Percentiles rank a stretch among this genome's conserved stretches.
Evolutionary conservation across 176 grass and related monocot genomes (phyloP).

Genomic region (Oryza longistaminata): DNA sequence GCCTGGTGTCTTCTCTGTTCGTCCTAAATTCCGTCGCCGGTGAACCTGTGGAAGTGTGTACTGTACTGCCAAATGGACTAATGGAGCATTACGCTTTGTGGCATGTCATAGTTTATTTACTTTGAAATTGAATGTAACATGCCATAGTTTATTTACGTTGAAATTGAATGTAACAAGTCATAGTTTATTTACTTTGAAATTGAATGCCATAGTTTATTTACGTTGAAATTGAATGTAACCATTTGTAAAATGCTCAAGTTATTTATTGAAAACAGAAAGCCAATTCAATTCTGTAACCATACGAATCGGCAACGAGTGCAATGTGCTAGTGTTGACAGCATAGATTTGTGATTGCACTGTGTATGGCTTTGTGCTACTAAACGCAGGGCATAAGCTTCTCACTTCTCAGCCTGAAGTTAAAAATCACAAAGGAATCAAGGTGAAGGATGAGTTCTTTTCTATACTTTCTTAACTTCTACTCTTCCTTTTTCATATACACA

Average conservation of each 20-base stretch:
- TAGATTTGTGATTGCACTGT: neutral
- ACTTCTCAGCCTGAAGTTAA: too few relatives aligned
- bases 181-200: neutral
- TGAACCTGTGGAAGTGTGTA: conserved; percentile 30
- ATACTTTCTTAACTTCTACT: too few relatives aligned
- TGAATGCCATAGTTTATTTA: neutral
- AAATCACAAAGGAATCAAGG: too few relatives aligned
- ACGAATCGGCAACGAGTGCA: neutral
- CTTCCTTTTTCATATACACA: too few relatives aligned
- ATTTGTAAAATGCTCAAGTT: neutral
- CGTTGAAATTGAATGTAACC: neutral
- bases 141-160: neutral
- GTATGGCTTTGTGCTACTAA: neutral
- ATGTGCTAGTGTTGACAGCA: neutral
- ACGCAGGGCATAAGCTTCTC: too few relatives aligned
- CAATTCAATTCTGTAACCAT: neutral
- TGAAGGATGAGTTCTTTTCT: too few relatives aligned
- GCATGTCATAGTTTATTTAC: neutral
- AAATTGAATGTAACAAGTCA: neutral
- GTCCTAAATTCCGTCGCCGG: conserved; percentile 65
- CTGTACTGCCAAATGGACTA: neutral
- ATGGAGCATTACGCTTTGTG: too few relatives aligned
- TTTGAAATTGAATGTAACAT: too few relatives aligned
- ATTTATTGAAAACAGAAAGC: neutral
- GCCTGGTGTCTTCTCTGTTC: conserved; percentile 68